Evolutionary conservation across 495 filamentous ascomycete species (phyloP), one percentile per base, ranked within the genome.

Genomic region (Penicillium taxi): DNA sequence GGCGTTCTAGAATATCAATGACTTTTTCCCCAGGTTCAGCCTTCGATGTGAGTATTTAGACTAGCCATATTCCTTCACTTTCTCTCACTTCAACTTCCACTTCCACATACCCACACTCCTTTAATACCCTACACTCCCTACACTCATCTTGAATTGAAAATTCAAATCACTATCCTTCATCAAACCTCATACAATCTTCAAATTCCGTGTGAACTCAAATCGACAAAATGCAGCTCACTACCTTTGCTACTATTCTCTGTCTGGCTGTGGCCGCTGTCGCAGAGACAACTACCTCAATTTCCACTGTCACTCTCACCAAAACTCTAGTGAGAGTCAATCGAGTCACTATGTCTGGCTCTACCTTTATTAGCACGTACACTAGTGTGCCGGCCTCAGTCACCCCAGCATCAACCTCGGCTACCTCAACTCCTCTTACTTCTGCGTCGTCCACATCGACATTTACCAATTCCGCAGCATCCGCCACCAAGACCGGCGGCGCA

Each of bases 221-320:
- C 30, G n/a, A 22, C 22, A 37, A 63, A 32, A 67, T 67, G 63
- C 62, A 64, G 50, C 36, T 64, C 37, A 45, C 35, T 42, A 32
- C 61, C 23, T 44, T 67, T 22, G 18, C 53, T 35, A 56, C 58
- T 11, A 31, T 61, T 33, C 50, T 64, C 53, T 64, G 55, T 50
- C 34, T 67, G 37, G 57, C 49, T 6, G 57, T 50, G 18, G 43
- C 57, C 41, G 50, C 43, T 21, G 53, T 52, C 27, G 52, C 48
- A 7, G 5, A 6, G 15, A 42, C 41, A 13, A 52, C 44, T 33
- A 64, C 58, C 35, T 60, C 58, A 8, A 49, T 46, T 21, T 26
- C 44, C 5, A 64, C 58, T 6, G 50, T 47, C 18, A 61, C 56
- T 31, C 47, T 64, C 37, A 64, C 60, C 35, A 55, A 51, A 36